These are phyloP conservation scores for Colletotrichum sp. DNA, from an alignment of 2,329 filamentous ascomycete genomes.

Conservation along the genomic window DNA sequence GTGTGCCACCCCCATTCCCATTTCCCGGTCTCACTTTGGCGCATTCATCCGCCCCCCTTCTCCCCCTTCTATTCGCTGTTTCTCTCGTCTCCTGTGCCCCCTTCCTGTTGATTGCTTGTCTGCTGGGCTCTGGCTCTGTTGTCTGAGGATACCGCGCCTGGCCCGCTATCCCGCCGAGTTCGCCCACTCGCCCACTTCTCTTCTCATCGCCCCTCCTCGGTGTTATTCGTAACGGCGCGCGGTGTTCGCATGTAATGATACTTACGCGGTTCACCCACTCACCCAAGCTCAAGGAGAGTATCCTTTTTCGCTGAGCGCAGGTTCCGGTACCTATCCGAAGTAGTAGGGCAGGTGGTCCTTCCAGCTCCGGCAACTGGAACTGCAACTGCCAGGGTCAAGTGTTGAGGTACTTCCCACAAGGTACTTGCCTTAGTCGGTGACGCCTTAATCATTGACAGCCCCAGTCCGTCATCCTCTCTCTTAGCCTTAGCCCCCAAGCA, in stretches of 20 bases:
- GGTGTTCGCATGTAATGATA: background rate
- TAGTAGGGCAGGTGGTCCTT: background rate
- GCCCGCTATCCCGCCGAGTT: conserved; percentile 6
- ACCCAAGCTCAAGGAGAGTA: background rate
- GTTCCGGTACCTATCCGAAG: background rate
- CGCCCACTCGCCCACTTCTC: background rate
- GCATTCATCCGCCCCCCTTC: conserved; percentile 10
- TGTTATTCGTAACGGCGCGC: conserved; percentile 14
- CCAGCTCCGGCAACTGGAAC: background rate
- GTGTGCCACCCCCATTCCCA: background rate
- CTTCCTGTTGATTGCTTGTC: background rate
- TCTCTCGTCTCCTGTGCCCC: background rate
- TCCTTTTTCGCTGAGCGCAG: background rate
- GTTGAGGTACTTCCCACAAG: background rate
- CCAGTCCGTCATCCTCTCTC: conserved; percentile 17
- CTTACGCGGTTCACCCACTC: background rate
- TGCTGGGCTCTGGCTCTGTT: background rate
- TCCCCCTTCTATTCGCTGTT: background rate
- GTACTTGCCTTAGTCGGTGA: conserved; percentile 18
- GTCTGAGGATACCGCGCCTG: background rate
- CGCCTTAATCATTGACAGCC: conserved; percentile 22
- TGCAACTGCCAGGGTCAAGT: background rate
- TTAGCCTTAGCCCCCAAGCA: background rate
- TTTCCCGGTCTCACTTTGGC: conserved; percentile 11
- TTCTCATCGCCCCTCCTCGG: background rate